Conservation (phyloP, 2,329 filamentous ascomycete species). For the Dothideomycetes sp. region DNA sequence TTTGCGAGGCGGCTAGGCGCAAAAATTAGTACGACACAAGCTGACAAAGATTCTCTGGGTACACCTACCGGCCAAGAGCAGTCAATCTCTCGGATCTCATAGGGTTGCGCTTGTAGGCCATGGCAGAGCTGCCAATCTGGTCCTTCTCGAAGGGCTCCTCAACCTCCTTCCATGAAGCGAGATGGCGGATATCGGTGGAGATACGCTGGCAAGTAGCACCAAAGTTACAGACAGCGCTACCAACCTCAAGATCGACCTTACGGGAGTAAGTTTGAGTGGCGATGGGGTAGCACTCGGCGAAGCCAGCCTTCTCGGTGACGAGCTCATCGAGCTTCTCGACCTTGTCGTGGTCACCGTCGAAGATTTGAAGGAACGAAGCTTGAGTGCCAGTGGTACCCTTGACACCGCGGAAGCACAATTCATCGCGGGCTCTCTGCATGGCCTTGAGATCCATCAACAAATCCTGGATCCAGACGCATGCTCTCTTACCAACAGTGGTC, state of each 20-base stretch:
- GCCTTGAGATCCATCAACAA: slow-evolving; percentile 66
- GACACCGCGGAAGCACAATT: slow-evolving; percentile 66
- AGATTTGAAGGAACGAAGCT: slow-evolving; percentile 66
- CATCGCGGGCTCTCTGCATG: slow-evolving; percentile 58
- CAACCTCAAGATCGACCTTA: slow-evolving; percentile 73
- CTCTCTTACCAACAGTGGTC: slow-evolving; percentile 54
- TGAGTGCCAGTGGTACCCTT: slow-evolving; percentile 69
- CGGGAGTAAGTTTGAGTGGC: slow-evolving; percentile 68
- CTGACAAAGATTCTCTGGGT: slow-evolving; percentile 30
- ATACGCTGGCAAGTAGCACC: slow-evolving; percentile 73
- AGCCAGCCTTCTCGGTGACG: slow-evolving; percentile 58
- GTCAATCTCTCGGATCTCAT: slow-evolving; percentile 54
- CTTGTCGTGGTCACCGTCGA: slow-evolving; percentile 50
- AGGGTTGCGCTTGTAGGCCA: slow-evolving; percentile 58
- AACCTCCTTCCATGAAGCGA: slow-evolving; percentile 70
- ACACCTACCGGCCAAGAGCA: slow-evolving; percentile 40
- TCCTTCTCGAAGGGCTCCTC: slow-evolving; percentile 76
- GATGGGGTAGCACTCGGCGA: slow-evolving; percentile 51
- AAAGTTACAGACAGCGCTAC: slow-evolving; percentile 70
- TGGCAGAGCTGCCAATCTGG: slow-evolving; percentile 62
- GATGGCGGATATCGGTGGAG: slow-evolving; percentile 62
- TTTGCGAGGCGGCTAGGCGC: slow-evolving; percentile 30
- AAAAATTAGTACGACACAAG: background rate
- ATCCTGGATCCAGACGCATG: slow-evolving; percentile 67
- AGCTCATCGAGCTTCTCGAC: slow-evolving; percentile 55